Evolutionary conservation across 176 grass and related monocot species (phyloP), one percentile per base, ranked within the genome.

Genomic region (Paspalum vaginatum): DNA sequence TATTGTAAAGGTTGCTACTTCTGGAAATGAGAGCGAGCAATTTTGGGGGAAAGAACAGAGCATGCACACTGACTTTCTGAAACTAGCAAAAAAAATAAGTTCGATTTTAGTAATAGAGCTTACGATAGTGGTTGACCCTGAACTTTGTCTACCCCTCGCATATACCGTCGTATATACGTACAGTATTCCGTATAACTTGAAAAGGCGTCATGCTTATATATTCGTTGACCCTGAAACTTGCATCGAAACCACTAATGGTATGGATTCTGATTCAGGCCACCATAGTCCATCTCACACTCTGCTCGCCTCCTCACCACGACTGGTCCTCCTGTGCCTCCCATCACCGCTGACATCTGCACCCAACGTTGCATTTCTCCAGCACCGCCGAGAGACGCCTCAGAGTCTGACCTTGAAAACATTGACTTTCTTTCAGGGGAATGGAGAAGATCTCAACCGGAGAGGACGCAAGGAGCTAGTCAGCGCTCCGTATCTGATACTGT

Each of bases 1-100:
- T 53, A 24, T 27, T 42, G 53, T 61, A 60, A 52, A 24, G 12
- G 46, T 70, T 43, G 43, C 70, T 54, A 6, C 9, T 54, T 70
- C 10, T 61, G 14, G 55, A 63, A 70, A 87, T 64, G 64, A 55
- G 46, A 70, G 75, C n/a, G 55, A 63, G 5, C 79, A 63, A 39
- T 12, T 56, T 64, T 9, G 39, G 38, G 42, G 0, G 5, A 43
- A 14, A 3, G 71, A 77, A 71, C 54, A 82, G 72, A 76, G 78
- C 72, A 62, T 69, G 17, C 6, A 22, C 18, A 0, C 15, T 20
- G 47, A 46, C 57, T 56, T 73, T 44, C 1, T 13, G 37, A 8
- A 54, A 0, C 7, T 40, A 20, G 47, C 4, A 26, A 27, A 40
- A 65, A 2, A 63, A 27, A 24, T 11, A 9, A 13, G 9, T 42